Conservation (phyloP, 352 stramenopile genomes). For the Phytophthora pisi region DNA sequence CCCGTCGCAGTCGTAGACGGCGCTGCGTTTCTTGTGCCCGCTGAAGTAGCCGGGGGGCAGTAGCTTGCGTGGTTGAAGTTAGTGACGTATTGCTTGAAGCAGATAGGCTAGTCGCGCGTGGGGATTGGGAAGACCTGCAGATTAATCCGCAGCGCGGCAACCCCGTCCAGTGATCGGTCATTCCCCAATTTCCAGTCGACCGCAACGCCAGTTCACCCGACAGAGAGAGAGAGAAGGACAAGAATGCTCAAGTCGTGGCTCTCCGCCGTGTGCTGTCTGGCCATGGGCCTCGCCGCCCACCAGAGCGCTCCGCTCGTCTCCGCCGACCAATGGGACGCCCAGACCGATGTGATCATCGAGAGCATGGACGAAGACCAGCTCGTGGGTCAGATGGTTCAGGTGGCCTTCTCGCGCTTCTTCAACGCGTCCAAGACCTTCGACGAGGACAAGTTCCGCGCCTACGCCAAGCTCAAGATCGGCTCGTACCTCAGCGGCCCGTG, state of each 20-base stretch:
- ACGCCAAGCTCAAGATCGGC: conserved; percentile 81
- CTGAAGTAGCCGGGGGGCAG: conserved; percentile 13
- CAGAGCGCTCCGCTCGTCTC: conserved; percentile 10
- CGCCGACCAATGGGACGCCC: conserved; percentile 39
- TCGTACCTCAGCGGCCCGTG: conserved; percentile 86
- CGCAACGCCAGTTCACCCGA: conserved; percentile 10
- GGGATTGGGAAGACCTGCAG: conserved; percentile 7
- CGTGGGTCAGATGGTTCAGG: conserved; percentile 91
- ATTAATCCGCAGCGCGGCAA: conserved; percentile 2
- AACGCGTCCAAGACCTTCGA: conserved; percentile 63
- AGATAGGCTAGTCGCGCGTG: conserved; percentile 1
- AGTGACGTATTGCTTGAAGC: conserved; percentile 17
- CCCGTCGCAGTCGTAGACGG: not conserved
- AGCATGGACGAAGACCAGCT: conserved; percentile 41
- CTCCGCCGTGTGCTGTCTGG: conserved; percentile 26
- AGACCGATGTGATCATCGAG: conserved; percentile 40
- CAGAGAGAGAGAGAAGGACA: conserved; percentile 8
- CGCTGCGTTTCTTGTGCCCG: conserved; percentile 11
- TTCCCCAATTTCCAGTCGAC: conserved; percentile 30
- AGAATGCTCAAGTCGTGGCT: conserved; percentile 45
- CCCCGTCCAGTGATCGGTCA: conserved; percentile 5
- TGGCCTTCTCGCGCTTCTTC: conserved; percentile 80
- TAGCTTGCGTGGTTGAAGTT: conserved; percentile 32
- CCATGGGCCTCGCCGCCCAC: conserved; percentile 23
- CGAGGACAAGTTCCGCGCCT: conserved; percentile 59